Evolutionary conservation across 441 rosid genomes (phyloP), one percentile per base, ranked within the genome.

Genomic region (Gossypium trilobum): DNA sequence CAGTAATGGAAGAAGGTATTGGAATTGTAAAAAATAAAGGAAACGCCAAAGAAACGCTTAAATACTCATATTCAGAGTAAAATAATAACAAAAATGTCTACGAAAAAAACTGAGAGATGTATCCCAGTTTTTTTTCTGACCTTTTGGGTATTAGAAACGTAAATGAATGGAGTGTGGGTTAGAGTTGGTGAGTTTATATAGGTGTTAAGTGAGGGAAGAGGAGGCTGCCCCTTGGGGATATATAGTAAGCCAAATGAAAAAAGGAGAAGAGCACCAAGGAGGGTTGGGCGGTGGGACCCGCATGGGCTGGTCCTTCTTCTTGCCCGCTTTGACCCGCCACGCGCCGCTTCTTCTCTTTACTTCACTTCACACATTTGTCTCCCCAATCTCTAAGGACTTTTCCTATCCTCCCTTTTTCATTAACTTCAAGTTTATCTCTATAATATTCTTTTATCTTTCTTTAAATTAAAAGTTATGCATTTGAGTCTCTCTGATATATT

Each of bases 321-420:
- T 25, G 42, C 11, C 36, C 33, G 25, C 29, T 22, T 62, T 17
- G 19, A 33, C 19, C 2, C 8, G 20, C 71, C 80, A 83, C 84
- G 81, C 82, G 81, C 81, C 16, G 14, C 36, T 31, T 5, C 33
- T 31, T 54, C 19, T 1, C 6, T 31, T 27, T 3, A 1, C 29
- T 29, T 33, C 50, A 68, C n/a, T 59, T 58, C 63, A 58, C 63
- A 25, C 71, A 57, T 14, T 11, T 25, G 33, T 57, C 62, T 25
- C 62, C 36, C 14, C 17, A 25, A 58, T 25, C 63, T 58, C 39
- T 23, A 13, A 16, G 33, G 63, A 25, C 63, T 25, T 58, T 25
- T 58, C 8, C 29, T 25, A 33, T 33, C 0, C 9, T 13, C 5
- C 29, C 29, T 27, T 27, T 27, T 27, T 27, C 29, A 27, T 27